Base-by-base conservation (phyloP, 1,284 basidiomycete genomes). In the Pseudozyma flocculosa region DNA sequence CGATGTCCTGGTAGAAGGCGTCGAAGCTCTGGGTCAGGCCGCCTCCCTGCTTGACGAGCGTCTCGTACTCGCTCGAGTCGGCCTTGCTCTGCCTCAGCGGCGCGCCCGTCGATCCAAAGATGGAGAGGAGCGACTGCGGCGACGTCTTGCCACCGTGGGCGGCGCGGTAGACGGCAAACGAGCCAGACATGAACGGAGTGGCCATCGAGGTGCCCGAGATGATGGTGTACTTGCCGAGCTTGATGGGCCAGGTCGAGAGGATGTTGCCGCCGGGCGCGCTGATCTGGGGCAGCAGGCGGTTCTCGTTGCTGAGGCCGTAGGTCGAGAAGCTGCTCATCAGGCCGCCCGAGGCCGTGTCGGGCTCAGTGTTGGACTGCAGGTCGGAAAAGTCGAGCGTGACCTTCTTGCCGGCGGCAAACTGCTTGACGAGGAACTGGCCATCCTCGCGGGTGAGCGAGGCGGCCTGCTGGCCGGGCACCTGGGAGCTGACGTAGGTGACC, bases 11-110 rank as follows among this genome's bases (percentile, higher is more conserved):
- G 58, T 83, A 81, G 43, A 88, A 78, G 0, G 87, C 87, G 52
- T 83, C 81, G 76, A 82, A 85, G 13, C 85, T 83, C 63, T 88
- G 81, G 51, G 88, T 80, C 46, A 87, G 73, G 19, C 87, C 88
- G 19, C 85, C 82, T 34, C 88, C 88, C 61, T 86, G 84, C 48
- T 85, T 83, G 1, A 85, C 82, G 8, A 84, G 81, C 10, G 85
- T 86, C 61, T 86, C 84, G 39, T 85, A 68, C 3, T 84, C 82
- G 32, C 81, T 80, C 8, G 81, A 82, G 21, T 82, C 82, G 17
- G 81, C 30, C n/a, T 54, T 81, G 38, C 80, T 81, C 39, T 83
- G 83, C 0, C 79, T 72, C 9, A 87, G 76, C 4, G 80, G 77
- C 37, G 81, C 73, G 10, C 86, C 83, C 1, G 87, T 86, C 15